These are phyloP conservation scores for Epichloe sibirici DNA, from an alignment of 2,329 filamentous ascomycete species.

Conservation along the genomic window DNA sequence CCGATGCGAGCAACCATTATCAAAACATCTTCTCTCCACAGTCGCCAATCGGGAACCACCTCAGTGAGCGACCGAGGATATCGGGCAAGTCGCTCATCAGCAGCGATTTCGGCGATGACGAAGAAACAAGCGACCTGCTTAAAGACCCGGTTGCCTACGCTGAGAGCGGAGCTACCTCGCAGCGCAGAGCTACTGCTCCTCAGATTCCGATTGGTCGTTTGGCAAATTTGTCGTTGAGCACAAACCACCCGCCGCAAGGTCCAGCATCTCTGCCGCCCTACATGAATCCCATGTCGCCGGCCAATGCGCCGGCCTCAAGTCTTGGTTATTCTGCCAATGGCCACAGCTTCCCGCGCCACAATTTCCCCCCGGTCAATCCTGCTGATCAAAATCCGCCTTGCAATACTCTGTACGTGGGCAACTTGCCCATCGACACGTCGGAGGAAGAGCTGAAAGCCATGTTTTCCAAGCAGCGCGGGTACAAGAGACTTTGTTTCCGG, in stretches of 20 bases:
- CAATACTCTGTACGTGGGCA: slow-evolving; percentile 97
- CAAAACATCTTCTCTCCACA: slow-evolving; percentile 60
- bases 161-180: slow-evolving; percentile 36
- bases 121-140: slow-evolving; percentile 60
- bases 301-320: slow-evolving; percentile 25
- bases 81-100: slow-evolving; percentile 63
- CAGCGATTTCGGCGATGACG: slow-evolving; percentile 49
- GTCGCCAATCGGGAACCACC: slow-evolving; percentile 58
- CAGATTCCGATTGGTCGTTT: slow-evolving; percentile 60
- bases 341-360: slow-evolving; percentile 47
- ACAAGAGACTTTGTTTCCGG: slow-evolving; percentile 88
- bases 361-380: slow-evolving; percentile 83
- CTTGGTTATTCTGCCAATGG: slow-evolving; percentile 24
- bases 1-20: slow-evolving; percentile 40
- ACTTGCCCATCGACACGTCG: slow-evolving; percentile 80
- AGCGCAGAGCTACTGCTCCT: slow-evolving; percentile 59
- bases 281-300: slow-evolving; percentile 42
- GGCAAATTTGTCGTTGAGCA: slow-evolving; percentile 58
- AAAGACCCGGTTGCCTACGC: slow-evolving; percentile 63
- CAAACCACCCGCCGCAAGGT: slow-evolving; percentile 34
- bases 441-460: slow-evolving; percentile 92
- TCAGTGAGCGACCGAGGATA: slow-evolving; percentile 47
- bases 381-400: slow-evolving; percentile 95
- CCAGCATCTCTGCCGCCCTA: slow-evolving; percentile 43
- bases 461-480: slow-evolving; percentile 87